Evolutionary conservation across 2,329 filamentous ascomycete species (phyloP).

Genomic region (Huntiella savannae): DNA sequence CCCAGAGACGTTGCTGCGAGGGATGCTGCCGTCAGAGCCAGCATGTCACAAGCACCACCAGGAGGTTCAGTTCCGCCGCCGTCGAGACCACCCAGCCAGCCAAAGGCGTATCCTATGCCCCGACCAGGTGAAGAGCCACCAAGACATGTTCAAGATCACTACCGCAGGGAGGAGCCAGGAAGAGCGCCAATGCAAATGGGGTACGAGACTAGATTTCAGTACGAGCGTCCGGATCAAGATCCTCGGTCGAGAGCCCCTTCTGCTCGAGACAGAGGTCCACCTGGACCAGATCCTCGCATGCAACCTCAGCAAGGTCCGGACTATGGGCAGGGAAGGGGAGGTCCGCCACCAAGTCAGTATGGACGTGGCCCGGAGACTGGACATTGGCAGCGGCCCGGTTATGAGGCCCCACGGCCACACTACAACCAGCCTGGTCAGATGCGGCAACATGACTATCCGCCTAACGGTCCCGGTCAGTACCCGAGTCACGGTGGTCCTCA

Average conservation of each 20-base stretch:
- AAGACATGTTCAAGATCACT: constrained; percentile 26
- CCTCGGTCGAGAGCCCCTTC: neutral
- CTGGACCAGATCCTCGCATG: constrained; percentile 2
- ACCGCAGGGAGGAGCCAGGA: constrained; percentile 29
- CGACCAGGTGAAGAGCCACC: constrained; percentile 25
- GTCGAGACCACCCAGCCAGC: constrained; percentile 32
- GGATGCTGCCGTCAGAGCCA: constrained; percentile 12
- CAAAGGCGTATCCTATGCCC: constrained; percentile 28
- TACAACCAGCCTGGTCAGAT: constrained; percentile 24
- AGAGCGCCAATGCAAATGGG: constrained; percentile 22
- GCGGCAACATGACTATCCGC: constrained; percentile 5
- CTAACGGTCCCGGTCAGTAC: neutral
- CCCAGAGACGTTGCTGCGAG: constrained; percentile 3
- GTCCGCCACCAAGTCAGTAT: constrained; percentile 6
- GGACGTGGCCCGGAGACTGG: constrained; percentile 5
- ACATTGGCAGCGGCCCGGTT: constrained; percentile 15
- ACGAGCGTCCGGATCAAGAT: constrained; percentile 22
- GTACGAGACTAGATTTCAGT: constrained; percentile 24
- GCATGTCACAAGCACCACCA: constrained; percentile 12
- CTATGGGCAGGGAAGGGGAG: constrained; percentile 1
- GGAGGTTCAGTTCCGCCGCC: constrained; percentile 20
- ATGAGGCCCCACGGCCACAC: constrained; percentile 23
- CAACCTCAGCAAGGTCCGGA: constrained; percentile 5
- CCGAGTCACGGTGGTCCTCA: neutral
- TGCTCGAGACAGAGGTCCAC: constrained; percentile 4